Percentiles rank a stretch among this genome's conserved stretches.
Conservation (phyloP, 2,329 filamentous ascomycete genomes). For the Paecilomyces niveus region DNA sequence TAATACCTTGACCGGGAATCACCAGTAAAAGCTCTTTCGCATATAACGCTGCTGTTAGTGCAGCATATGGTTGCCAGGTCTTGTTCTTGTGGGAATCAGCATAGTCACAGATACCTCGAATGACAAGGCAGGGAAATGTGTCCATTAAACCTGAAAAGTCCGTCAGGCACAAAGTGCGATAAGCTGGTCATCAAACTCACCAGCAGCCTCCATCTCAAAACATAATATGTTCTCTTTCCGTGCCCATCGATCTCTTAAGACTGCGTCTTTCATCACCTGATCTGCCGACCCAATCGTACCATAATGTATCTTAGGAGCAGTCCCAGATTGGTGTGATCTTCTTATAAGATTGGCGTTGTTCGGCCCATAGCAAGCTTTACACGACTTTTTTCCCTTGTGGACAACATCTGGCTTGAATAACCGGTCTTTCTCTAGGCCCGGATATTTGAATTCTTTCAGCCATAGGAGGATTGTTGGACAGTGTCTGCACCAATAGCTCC, state of each 20-base stretch:
- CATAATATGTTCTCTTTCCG: slow-evolving; percentile 6
- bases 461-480: too few species aligned
- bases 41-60: slow-evolving; percentile 8
- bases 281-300: slow-evolving; percentile 13
- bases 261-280: slow-evolving; percentile 10
- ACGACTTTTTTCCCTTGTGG: too few species aligned
- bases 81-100: background rate
- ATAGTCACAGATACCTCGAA: background rate
- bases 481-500: too few species aligned
- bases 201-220: background rate
- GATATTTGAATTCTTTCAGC: too few species aligned
- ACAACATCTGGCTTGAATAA: too few species aligned
- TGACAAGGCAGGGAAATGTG: background rate
- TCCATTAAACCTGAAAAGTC: background rate
- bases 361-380: too few species aligned
- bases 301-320: slow-evolving; percentile 8
- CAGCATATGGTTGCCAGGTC: background rate
- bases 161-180: too few species aligned
- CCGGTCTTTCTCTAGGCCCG: too few species aligned
- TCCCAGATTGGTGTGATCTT: background rate
- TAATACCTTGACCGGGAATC: background rate
- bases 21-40: background rate
- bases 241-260: slow-evolving; percentile 4
- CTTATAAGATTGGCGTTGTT: too few species aligned
- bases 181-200: too few species aligned